These are phyloP conservation scores for Eimeria tenella DNA, from an alignment of 169 alveolate genomes.

Conservation along the genomic window DNA sequence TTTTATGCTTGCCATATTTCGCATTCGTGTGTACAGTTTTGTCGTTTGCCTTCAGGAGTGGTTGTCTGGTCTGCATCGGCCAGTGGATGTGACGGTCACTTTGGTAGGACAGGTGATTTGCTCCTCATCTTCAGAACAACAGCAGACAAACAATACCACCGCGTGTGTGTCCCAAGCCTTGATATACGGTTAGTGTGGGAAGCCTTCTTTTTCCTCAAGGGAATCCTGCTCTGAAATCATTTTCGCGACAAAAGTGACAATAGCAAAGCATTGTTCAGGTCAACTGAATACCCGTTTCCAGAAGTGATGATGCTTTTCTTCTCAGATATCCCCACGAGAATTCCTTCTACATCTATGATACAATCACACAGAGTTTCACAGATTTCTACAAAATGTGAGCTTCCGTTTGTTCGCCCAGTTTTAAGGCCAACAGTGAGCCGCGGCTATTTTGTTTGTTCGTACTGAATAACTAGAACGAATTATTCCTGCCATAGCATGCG, in stretches of 20 bases:
- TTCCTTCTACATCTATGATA: constrained; percentile 44
- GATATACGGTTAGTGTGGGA: constrained; percentile 53
- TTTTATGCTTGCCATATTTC: no score
- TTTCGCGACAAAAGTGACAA: no score
- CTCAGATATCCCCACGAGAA: constrained; percentile 68
- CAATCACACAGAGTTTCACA: constrained; percentile 57
- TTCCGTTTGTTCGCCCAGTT: not conserved
- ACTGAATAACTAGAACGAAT: no score
- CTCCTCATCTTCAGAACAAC: constrained; percentile 42
- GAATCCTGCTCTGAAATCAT: no score
- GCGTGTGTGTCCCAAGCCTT: constrained; percentile 67
- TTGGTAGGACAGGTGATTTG: constrained; percentile 71
- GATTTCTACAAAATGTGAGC: constrained; percentile 63
- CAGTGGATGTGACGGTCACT: constrained; percentile 10
- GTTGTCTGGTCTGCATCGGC: constrained; percentile 63
- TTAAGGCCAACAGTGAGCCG: not conserved
- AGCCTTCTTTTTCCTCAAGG: no score
- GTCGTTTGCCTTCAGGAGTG: constrained; percentile 25
- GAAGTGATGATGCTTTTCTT: not conserved
- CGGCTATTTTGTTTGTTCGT: no score
- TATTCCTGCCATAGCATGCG: no score
- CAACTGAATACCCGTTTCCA: no score
- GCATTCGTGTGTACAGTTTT: no score
- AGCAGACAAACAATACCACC: constrained; percentile 56
- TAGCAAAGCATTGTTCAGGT: no score